phyloP scores from a whole-genome alignment of 108 stramenopile species.

The Bacterosira constricta region DNA sequence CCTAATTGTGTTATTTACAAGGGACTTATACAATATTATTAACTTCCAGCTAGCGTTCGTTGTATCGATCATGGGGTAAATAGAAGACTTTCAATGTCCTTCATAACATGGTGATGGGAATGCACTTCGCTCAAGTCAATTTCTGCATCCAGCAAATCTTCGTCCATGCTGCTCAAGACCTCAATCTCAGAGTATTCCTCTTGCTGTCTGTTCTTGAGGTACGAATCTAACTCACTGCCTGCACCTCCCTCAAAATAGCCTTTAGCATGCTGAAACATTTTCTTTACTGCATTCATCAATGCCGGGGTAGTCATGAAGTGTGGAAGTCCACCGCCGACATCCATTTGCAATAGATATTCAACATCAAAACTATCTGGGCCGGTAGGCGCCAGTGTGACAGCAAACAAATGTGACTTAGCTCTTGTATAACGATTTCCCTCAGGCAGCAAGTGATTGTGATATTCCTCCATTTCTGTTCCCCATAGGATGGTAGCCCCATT shows the following conservation, averaged over 20 bases:
- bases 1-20: background rate
- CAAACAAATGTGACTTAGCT: conserved; percentile 50
- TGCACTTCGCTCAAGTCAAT: background rate
- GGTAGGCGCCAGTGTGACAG: conserved; percentile 45
- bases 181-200: conserved; percentile 1
- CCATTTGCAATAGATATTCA: conserved; percentile 52
- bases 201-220: conserved; percentile 17
- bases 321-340: conserved; percentile 46
- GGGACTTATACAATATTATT: conserved; percentile 1
- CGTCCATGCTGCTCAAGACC: background rate
- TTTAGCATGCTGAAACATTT: conserved; percentile 46
- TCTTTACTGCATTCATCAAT: conserved; percentile 39
- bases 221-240: conserved; percentile 31
- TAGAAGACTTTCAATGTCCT: conserved; percentile 10
- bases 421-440: conserved; percentile 44
- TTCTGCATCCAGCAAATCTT: background rate
- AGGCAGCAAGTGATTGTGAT: conserved; percentile 48
- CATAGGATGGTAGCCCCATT: conserved; percentile 48
- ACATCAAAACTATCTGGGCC: conserved; percentile 40
- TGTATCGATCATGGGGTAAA: conserved; percentile 1
- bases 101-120: background rate
- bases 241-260: conserved; percentile 45
- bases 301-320: conserved; percentile 52
- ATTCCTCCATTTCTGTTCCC: conserved; percentile 58
- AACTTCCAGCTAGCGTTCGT: background rate